These are phyloP conservation scores for Apiospora phragmitis DNA, from an alignment of 2,329 filamentous ascomycete genomes.

Conservation along the genomic window DNA sequence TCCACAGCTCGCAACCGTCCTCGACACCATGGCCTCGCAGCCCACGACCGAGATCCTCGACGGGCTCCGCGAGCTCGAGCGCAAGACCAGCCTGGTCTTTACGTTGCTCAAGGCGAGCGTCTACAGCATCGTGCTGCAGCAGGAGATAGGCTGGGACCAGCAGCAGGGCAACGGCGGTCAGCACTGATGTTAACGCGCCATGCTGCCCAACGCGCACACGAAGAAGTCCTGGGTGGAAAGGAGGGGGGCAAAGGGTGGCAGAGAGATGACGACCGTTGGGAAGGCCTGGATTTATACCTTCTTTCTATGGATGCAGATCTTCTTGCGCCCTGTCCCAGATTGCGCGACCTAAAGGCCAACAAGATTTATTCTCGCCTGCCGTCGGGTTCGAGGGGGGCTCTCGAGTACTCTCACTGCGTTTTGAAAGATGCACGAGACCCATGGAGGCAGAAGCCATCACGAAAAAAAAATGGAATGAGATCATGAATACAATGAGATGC, in stretches of 20 bases:
- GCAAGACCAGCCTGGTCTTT: constrained; percentile 93
- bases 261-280: neutral
- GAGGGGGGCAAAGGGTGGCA: neutral
- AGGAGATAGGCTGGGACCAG: constrained; percentile 81
- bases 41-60: constrained; percentile 84
- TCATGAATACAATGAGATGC: constrained; percentile 5
- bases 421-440: neutral
- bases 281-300: neutral
- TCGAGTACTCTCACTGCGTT: neutral
- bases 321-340: neutral
- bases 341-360: neutral
- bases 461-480: neutral
- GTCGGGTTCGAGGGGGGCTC: neutral
- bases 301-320: neutral
- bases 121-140: constrained; percentile 97
- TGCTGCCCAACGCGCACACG: neutral
- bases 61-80: constrained; percentile 81
- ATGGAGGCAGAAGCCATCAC: neutral
- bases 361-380: neutral
- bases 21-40: constrained; percentile 64
- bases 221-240: neutral
- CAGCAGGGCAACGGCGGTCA: constrained; percentile 27
- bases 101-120: constrained; percentile 97
- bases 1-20: constrained; percentile 56
- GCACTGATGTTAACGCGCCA: neutral